Evolutionary conservation across 2,329 filamentous ascomycete genomes (phyloP).

Genomic region (Trichoderma pleuroti): DNA sequence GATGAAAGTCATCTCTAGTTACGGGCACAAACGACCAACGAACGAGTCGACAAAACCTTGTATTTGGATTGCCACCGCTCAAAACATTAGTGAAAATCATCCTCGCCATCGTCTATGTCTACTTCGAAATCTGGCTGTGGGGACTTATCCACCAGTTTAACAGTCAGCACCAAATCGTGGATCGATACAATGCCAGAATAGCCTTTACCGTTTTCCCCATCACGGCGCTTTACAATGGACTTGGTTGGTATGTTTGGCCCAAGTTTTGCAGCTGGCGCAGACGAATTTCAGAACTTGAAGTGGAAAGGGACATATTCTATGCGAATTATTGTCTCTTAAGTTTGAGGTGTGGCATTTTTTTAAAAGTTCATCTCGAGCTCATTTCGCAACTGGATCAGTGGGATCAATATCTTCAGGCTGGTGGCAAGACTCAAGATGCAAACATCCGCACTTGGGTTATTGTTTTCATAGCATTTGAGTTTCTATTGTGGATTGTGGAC

Average conservation of each 20-base stretch:
- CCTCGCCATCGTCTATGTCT: neutral
- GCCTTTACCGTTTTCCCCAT: neutral
- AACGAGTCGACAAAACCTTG: neutral
- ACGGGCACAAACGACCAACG: neutral
- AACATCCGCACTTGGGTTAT: neutral
- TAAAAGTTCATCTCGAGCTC: too few species aligned
- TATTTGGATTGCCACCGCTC: neutral
- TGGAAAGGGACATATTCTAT: neutral
- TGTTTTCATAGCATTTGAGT: neutral
- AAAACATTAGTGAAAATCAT: neutral
- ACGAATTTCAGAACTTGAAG: neutral
- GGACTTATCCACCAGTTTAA: neutral
- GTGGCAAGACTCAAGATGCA: neutral
- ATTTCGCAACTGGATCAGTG: neutral
- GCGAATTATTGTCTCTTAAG: neutral
- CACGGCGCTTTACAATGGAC: neutral
- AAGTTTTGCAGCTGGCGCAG: too few species aligned
- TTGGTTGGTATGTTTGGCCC: neutral
- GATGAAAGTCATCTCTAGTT: neutral
- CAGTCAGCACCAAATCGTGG: neutral
- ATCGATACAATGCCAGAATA: neutral
- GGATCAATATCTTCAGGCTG: neutral
- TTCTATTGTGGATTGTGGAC: neutral
- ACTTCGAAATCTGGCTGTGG: neutral
- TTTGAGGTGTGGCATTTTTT: too few species aligned